These are phyloP conservation scores for Schrenkiella parvula DNA, from an alignment of 345 rosid species.

Conservation along the genomic window DNA sequence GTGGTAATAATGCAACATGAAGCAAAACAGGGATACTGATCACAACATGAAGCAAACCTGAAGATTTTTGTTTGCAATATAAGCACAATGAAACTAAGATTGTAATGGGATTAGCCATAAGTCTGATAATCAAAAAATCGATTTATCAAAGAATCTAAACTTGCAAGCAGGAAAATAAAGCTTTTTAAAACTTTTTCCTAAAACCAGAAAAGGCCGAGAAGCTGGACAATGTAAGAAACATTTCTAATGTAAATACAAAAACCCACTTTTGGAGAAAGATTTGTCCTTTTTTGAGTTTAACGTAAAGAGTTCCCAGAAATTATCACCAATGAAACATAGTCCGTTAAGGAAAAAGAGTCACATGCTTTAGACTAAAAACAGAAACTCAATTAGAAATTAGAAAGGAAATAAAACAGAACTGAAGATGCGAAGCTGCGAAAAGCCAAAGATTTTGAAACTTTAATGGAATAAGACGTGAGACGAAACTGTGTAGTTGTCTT, in stretches of 20 bases:
- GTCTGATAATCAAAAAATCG: no score
- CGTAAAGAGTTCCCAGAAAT: conserved; percentile 3
- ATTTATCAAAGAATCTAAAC: neutral
- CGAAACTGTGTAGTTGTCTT: conserved; percentile 14
- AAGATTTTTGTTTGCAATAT: no score
- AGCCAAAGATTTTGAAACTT: conserved; percentile 3
- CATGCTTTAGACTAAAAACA: neutral
- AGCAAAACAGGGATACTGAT: no score
- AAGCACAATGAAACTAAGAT: no score
- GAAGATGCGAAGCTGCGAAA: conserved; percentile 19
- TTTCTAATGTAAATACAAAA: conserved; percentile 12
- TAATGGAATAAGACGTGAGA: conserved; percentile 26
- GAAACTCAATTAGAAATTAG: neutral
- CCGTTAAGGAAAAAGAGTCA: neutral
- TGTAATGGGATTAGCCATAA: no score
- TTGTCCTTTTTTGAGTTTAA: neutral
- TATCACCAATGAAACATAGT: conserved; percentile 23
- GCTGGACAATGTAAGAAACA: neutral
- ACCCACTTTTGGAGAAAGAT: neutral
- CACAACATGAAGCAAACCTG: no score
- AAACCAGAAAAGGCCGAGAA: conserved; percentile 10
- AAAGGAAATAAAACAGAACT: conserved; percentile 8
- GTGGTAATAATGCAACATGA: no score
- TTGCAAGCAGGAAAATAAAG: neutral
- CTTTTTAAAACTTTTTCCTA: neutral